A percentile compares a stretch with the other conserved stretches of the same genome.
These are phyloP conservation scores for Acorus gramineus DNA, from an alignment of 106 monocot species.

Conservation along the genomic window DNA sequence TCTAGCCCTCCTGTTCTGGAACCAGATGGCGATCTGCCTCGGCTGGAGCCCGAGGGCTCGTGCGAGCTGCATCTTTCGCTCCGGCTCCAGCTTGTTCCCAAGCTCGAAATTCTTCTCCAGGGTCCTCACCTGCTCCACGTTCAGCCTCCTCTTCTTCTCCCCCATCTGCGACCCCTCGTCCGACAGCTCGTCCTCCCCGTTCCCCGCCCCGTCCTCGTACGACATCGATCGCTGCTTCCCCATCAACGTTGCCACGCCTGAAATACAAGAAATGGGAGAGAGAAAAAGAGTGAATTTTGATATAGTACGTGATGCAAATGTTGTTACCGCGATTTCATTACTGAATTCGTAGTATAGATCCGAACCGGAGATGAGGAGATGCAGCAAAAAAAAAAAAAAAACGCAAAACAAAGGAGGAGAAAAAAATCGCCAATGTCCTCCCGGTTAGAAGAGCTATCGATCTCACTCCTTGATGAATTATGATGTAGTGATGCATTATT, in stretches of 20 bases:
- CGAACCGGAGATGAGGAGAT: too few species aligned
- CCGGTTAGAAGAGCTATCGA: too few species aligned
- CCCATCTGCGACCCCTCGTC: constrained; percentile 67
- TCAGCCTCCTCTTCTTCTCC: constrained; percentile 85
- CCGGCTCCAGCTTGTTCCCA: constrained; percentile 83
- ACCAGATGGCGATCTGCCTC: constrained; percentile 88
- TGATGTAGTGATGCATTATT: too few species aligned
- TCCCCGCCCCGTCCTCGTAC: constrained; percentile 30
- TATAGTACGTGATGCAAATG: too few species aligned
- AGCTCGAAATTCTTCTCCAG: constrained; percentile 85
- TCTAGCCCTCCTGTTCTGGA: constrained; percentile 84
- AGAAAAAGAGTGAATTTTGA: too few species aligned
- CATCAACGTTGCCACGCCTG: constrained; percentile 39
- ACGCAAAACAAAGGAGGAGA: too few species aligned
- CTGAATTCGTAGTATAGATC: too few species aligned
- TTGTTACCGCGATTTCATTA: too few species aligned
- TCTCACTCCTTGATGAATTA: too few species aligned
- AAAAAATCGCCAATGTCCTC: too few species aligned
- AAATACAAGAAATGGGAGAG: not conserved
- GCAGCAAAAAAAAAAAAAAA: too few species aligned
- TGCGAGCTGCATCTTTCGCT: constrained; percentile 82
- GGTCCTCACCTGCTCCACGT: constrained; percentile 78
- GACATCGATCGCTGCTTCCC: constrained; percentile 47
- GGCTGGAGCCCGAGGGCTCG: constrained; percentile 67
- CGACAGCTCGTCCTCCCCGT: constrained; percentile 60